Conservation (phyloP, 1,284 basidiomycete genomes). For the Sporisorium scitamineum region DNA sequence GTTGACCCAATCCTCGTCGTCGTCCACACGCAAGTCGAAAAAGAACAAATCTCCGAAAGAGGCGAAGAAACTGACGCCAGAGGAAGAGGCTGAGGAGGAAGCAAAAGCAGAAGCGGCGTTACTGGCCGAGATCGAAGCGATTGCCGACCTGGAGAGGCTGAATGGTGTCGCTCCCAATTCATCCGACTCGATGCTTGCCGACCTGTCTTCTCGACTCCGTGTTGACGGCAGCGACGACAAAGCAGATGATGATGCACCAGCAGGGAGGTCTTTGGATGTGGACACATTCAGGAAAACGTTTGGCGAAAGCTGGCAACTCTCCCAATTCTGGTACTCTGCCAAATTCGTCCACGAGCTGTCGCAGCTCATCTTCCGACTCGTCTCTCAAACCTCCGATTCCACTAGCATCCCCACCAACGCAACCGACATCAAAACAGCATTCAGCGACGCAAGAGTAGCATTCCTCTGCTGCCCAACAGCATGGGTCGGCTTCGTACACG, state of each 20-base stretch:
- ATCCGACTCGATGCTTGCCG: constrained; percentile 39
- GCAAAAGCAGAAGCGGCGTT: constrained; percentile 53
- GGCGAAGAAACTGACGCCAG: constrained; percentile 33
- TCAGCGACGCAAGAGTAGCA: constrained; percentile 41
- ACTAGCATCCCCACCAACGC: constrained; percentile 1
- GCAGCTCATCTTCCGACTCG: constrained; percentile 27
- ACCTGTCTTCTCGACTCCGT: constrained; percentile 15
- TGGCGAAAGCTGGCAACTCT: constrained; percentile 59
- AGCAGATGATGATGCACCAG: constrained; percentile 23
- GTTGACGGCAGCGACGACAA: constrained; percentile 5
- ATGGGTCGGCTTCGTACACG: constrained; percentile 68
- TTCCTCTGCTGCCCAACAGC: constrained; percentile 69
- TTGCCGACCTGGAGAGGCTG: constrained; percentile 49
- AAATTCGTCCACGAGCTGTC: constrained; percentile 37
- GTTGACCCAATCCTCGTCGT: constrained; percentile 28
- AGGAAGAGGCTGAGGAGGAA: constrained; percentile 18
- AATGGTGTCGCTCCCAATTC: constrained; percentile 45
- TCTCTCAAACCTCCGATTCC: constrained; percentile 4
- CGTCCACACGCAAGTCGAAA: constrained; percentile 14
- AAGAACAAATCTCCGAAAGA: constrained; percentile 10
- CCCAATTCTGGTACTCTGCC: constrained; percentile 48
- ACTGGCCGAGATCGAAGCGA: constrained; percentile 57
- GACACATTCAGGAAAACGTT: constrained; percentile 60
- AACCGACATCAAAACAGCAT: constrained; percentile 1
- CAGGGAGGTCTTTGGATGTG: constrained; percentile 19